Evolutionary conservation across 2,329 filamentous ascomycete species (phyloP).

Genomic region (Aspergillus carbonarius): DNA sequence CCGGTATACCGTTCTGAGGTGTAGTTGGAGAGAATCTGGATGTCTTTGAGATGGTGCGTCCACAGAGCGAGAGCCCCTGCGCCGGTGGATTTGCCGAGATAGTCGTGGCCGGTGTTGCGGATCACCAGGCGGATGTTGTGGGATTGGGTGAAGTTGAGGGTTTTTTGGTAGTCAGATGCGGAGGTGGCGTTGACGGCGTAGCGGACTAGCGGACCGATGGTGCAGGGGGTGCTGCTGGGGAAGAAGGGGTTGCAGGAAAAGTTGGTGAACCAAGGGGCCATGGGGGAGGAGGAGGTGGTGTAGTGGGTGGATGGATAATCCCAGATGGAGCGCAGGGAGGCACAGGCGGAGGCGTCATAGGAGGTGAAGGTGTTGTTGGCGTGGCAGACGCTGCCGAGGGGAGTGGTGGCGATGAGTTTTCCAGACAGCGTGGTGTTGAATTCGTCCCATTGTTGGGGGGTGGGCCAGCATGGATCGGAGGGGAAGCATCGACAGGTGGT

Average conservation of each 20-base stretch:
- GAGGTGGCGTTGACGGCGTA: slow-evolving; percentile 17
- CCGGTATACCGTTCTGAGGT: slow-evolving; percentile 48
- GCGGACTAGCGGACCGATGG: not conserved
- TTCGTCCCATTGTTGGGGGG: not conserved
- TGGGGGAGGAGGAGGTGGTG: slow-evolving; percentile 24
- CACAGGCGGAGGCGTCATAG: slow-evolving; percentile 46
- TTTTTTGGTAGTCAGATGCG: slow-evolving; percentile 1
- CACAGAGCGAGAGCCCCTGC: slow-evolving; percentile 46
- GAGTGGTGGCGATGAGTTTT: slow-evolving; percentile 1
- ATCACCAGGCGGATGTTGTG: slow-evolving; percentile 32
- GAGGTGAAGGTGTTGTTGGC: slow-evolving; percentile 22
- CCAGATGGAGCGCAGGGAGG: slow-evolving; percentile 31
- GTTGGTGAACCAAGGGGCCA: slow-evolving; percentile 36
- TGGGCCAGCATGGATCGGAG: slow-evolving; percentile 4
- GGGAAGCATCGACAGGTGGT: not conserved
- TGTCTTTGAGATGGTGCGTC: slow-evolving; percentile 30
- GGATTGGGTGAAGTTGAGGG: slow-evolving; percentile 8
- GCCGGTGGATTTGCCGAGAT: slow-evolving; percentile 53
- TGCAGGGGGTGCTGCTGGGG: slow-evolving; percentile 7
- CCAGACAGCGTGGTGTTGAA: slow-evolving; percentile 5
- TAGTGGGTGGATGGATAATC: slow-evolving; percentile 10
- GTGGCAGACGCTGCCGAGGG: slow-evolving; percentile 32
- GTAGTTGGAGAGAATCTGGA: slow-evolving; percentile 33
- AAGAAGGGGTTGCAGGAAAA: slow-evolving; percentile 40
- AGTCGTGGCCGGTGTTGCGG: slow-evolving; percentile 48